Base-by-base conservation (phyloP, 2,329 filamentous ascomycete genomes). In the Botrytis deweyae region DNA sequence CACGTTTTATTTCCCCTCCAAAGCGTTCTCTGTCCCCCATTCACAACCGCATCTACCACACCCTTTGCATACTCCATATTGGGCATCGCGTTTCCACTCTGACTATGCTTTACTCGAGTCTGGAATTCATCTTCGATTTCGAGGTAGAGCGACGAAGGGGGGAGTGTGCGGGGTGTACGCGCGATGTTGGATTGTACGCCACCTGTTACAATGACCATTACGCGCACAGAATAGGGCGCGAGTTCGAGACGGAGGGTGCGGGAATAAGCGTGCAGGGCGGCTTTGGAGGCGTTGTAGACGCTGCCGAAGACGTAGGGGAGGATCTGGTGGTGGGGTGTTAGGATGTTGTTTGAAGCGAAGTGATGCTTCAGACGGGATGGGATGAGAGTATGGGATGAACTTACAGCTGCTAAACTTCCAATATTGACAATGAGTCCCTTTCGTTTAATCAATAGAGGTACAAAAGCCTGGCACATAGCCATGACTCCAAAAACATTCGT, bases 211-310 rank as follows among this genome's bases (percentile, higher is more conserved):
- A 80, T 76, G 25, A 79, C 75, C 70, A 79, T 74, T 16, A 79
- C 78, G 6, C 74, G 62, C 2, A 81, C 79, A n/a, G 73, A 76
- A 29, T 75, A 78, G 2, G 80, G 80, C 8, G 75, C 78, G 33
- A 81, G 74, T 69, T 81, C 80, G 0, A 80, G 71, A 10, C 80
- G 76, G 1, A 80, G 75, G 0, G 75, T 79, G 4, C 78, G 72
- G 16, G 75, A 76, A 40, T 75, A 78, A 1, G 75, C 46, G 36
- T 78, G 76, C 1, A 81, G 44, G 1, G 95, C 95, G 33, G 94
- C 93, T 84, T 98, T 98, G 75, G 92, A 94, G 2, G 94, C 93
- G 82, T 95, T 97, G 87, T 98, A 98, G 81, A 97, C 95, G 81
- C 90, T 90, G 36, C 94, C 94, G 63, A 93, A 93, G 1, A 91